Base-by-base conservation (phyloP, 495 filamentous ascomycete species). In the Penicillium coffeae region DNA sequence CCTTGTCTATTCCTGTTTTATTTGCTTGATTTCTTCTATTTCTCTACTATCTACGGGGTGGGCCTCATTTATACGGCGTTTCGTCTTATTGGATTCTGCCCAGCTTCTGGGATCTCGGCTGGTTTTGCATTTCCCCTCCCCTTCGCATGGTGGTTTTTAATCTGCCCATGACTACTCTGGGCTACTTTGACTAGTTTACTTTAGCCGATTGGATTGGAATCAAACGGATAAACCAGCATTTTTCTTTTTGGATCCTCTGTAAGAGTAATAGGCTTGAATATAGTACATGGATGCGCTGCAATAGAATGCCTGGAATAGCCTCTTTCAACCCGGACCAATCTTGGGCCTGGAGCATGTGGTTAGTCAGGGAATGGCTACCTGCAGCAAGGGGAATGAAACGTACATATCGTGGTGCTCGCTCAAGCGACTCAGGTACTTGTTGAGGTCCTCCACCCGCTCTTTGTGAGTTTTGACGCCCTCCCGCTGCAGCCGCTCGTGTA, bases 371-470 rank as follows among this genome's bases (percentile, higher is more conserved):
- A 30, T 30, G 25, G 25, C 25, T n/a, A 6, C 34, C 21, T 37
- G 13, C 14, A 35, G 45, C 21, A 48, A 33, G 21, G 22, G 52
- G 6, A 47, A 42, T 8, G 12, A 7, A 5, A 41, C 43, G 75
- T 73, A 82, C 92, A 98, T 98, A 63, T 98, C 93, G 63, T 98
- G 93, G 67, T 98, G 93, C 69, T 98, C 93, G 69, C 88, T 95
- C 62, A 98, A 69, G 51, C 84, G 84, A 51, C 86, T 90, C 35
- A 98, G 73, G 62, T 96, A 95, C 60, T 88, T 87, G 65, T 98
- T 98, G 52, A 96, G 74, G 65, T 95, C 90, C 66, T 98, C 90
- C 36, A 98, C 93, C 1, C 88, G 84, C 75, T 98, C 85, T 66
- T 97, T 98, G 62, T 98, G 93, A 34, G 90, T 94, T 78, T 97